These are phyloP conservation scores for Xerocomus spinulosus DNA, from an alignment of 768 basidiomycete genomes.

Conservation along the genomic window DNA sequence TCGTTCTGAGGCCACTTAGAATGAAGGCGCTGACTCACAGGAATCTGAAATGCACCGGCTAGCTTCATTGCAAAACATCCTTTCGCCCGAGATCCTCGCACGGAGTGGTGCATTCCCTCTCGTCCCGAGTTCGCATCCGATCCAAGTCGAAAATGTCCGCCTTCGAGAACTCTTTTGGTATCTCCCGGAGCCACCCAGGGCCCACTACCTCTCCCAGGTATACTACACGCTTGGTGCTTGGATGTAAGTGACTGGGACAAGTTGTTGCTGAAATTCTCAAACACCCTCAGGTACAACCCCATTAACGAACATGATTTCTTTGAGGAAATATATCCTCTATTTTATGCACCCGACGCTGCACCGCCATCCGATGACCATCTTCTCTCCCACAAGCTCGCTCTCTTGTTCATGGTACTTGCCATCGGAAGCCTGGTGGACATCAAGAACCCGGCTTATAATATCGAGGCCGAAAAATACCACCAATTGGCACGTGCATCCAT, in stretches of 20 bases:
- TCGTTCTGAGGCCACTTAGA: conserved; percentile 36
- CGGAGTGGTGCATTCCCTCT: conserved; percentile 67
- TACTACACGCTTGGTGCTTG: conserved; percentile 65
- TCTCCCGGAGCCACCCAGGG: conserved; percentile 57
- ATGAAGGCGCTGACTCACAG: conserved; percentile 56
- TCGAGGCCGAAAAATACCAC: conserved; percentile 69
- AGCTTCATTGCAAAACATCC: conserved; percentile 46
- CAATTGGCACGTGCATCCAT: conserved; percentile 62
- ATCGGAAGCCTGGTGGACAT: conserved; percentile 63
- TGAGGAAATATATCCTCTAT: conserved; percentile 52
- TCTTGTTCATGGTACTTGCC: conserved; percentile 63
- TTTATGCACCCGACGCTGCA: conserved; percentile 45
- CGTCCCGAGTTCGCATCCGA: conserved; percentile 36
- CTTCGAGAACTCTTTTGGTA: conserved; percentile 63
- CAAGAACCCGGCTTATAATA: conserved; percentile 49
- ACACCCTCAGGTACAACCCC: conserved; percentile 57
- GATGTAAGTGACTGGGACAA: conserved; percentile 47
- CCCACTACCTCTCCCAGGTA: conserved; percentile 54
- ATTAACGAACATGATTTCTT: conserved; percentile 58
- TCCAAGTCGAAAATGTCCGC: conserved; percentile 41
- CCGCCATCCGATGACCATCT: conserved; percentile 49
- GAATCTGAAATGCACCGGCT: conserved; percentile 44
- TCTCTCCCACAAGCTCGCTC: conserved; percentile 55
- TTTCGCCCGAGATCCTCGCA: conserved; percentile 59
- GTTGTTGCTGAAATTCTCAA: conserved; percentile 7